A percentile compares a stretch with the other conserved stretches of the same genome.
Conservation (phyloP, 2,329 filamentous ascomycete genomes). For the Exophiala phaeomuriformis region DNA sequence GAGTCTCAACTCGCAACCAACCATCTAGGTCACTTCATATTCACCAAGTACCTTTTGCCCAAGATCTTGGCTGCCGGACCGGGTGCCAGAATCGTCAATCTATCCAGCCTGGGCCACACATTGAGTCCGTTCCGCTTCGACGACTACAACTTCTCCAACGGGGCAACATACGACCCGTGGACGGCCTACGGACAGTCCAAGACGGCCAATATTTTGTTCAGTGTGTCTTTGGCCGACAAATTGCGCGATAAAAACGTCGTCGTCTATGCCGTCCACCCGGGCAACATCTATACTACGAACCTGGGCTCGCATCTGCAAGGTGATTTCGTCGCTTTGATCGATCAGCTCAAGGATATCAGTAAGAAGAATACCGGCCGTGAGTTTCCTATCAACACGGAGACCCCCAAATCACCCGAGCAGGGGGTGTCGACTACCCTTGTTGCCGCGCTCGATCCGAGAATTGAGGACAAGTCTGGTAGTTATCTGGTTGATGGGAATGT, state of each 20-base stretch:
- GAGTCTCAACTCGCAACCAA: constrained; percentile 34
- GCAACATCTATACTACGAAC: constrained; percentile 22
- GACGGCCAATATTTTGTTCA: constrained; percentile 41
- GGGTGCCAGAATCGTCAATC: constrained; percentile 35
- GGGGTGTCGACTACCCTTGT: constrained; percentile 40
- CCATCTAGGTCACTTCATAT: constrained; percentile 33
- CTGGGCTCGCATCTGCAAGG: constrained; percentile 5
- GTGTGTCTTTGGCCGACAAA: constrained; percentile 34
- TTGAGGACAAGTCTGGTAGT: constrained; percentile 29
- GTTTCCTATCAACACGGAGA: constrained; percentile 11
- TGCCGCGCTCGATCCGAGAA: constrained; percentile 39
- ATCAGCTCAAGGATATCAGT: constrained; percentile 5
- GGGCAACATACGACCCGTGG: constrained; percentile 33
- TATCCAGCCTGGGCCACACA: constrained; percentile 42
- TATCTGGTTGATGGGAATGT: constrained; percentile 35
- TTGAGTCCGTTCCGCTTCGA: constrained; percentile 33
- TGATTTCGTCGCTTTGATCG: constrained; percentile 6
- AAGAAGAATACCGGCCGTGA: constrained; percentile 16
- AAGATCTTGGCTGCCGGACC: constrained; percentile 25
- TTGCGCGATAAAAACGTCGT: constrained; percentile 29
- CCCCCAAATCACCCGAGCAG: constrained; percentile 36
- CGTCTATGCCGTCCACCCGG: constrained; percentile 39
- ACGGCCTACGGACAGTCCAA: constrained; percentile 43
- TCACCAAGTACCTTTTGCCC: constrained; percentile 30
- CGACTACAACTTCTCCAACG: constrained; percentile 27